These are phyloP conservation scores for Rhinocladiella similis DNA, from an alignment of 2,329 filamentous ascomycete genomes.

Conservation along the genomic window DNA sequence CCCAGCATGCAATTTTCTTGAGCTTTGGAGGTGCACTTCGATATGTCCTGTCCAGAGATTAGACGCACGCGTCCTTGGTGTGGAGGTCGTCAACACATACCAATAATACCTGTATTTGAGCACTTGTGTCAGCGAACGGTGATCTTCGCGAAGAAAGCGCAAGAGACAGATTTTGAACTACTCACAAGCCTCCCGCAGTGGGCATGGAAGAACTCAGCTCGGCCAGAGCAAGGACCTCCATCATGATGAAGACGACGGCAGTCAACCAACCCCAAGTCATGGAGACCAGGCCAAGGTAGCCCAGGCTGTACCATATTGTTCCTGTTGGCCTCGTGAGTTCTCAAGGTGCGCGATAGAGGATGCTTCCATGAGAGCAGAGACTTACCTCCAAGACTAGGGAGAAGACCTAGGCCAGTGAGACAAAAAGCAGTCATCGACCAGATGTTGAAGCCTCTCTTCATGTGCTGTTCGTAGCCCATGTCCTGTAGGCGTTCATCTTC, in stretches of 20 bases:
- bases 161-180: too few species aligned
- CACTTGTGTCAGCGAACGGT: too few species aligned
- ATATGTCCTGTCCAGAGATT: not conserved
- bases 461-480: conserved; percentile 10
- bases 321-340: not conserved
- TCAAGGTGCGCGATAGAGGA: not conserved
- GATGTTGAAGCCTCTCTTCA: conserved; percentile 8
- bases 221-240: not conserved
- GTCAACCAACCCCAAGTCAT: conserved; percentile 7
- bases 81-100: not conserved
- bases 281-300: not conserved
- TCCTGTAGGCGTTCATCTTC: conserved; percentile 1
- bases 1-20: conserved; percentile 4
- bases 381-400: conserved; percentile 4
- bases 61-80: not conserved
- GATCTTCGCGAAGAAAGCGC: too few species aligned
- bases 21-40: conserved; percentile 1
- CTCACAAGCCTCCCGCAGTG: not conserved
- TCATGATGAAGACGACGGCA: conserved; percentile 3
- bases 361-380: not conserved
- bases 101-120: too few species aligned
- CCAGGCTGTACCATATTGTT: conserved; percentile 6
- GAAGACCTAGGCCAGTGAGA: conserved; percentile 4
- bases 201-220: conserved; percentile 1
- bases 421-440: conserved; percentile 8